Base-by-base conservation (phyloP, 768 basidiomycete species). In the Boletus edulis region DNA sequence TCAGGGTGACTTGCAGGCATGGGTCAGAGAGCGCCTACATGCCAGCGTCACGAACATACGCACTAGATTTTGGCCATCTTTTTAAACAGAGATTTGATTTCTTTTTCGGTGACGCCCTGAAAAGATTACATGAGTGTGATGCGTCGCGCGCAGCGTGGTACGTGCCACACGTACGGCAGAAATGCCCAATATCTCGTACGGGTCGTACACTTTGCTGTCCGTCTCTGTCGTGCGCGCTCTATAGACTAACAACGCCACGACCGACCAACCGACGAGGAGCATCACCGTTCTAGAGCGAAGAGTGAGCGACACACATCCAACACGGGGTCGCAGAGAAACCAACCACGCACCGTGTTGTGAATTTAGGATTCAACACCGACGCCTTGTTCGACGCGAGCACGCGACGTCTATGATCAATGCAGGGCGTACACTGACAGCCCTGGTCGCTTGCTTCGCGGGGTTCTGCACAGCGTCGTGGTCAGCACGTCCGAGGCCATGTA, bases 61-160 rank as follows among this genome's bases (percentile, higher is more conserved):
- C 65, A 96, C 95, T 88, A 97, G 71, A 86, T 75, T 62, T 88
- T 80, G 3, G 95, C 95, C 17, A 98, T 81, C 63, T 89, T 88
- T 74, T 95, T 96, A 79, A 86, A 99, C 69, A 93, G 90, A 3
- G 91, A 87, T 73, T 98, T 99, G 72, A 99, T 95, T 39, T 93
- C 91, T 71, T 95, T 94, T 65, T 95, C 89, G 3, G 85, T 75
- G 3, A 79, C 67, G 24, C 82, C 81, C 88, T 93, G 62, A 2
- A 31, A 48, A 37, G n/a, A 18, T 18, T 1, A 27, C 7, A 27
- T 54, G 52, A 53, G 40, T 5, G 20, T 3, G 11, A 11, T 10
- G 40, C 40, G 38, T 18, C 12, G 40, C 20, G 40, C 9, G n/a
- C n/a, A 9, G 39, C 31, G 49, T 2, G 2, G 15, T 3, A 42